Percentiles rank a stretch among this genome's conserved stretches.
Evolutionary conservation across 208 protist genomes (phyloP).

Genomic region (Wallacemonas sp.): DNA sequence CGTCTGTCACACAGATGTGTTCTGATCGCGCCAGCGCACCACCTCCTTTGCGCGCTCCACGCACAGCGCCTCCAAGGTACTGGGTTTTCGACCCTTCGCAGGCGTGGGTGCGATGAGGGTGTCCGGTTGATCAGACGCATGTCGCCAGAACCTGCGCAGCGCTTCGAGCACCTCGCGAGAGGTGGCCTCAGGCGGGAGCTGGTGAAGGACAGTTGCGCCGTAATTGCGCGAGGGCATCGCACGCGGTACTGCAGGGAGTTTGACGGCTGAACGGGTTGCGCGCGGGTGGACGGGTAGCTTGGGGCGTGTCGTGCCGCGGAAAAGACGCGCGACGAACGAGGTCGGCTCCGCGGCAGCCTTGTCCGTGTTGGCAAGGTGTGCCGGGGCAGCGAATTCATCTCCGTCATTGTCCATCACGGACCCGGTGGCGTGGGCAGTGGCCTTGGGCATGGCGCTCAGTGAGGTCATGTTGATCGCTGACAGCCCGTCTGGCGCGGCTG

Average conservation of each 20-base stretch:
- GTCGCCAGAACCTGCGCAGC: constrained; percentile 62
- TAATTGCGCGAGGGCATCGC: constrained; percentile 9
- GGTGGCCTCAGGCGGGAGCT: constrained; percentile 51
- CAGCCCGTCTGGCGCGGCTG: background rate
- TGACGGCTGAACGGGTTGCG: background rate
- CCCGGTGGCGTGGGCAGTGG: background rate
- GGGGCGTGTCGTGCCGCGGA: constrained; percentile 15
- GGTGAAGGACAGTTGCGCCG: constrained; percentile 23
- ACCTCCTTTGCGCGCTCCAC: constrained; percentile 10
- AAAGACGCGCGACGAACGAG: constrained; percentile 3
- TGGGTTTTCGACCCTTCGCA: constrained; percentile 11
- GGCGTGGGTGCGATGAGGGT: background rate
- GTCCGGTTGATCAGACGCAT: constrained; percentile 22
- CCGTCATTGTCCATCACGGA: background rate
- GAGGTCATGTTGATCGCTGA: constrained; percentile 61
- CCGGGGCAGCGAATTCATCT: constrained; percentile 6
- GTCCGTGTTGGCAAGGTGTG: background rate
- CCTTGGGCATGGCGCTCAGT: constrained; percentile 48
- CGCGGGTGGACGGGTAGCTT: background rate
- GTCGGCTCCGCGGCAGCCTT: background rate
- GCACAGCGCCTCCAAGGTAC: constrained; percentile 39
- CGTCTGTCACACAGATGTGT: too few species aligned
- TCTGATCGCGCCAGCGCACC: background rate
- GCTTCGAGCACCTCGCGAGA: constrained; percentile 53
- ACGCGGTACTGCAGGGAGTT: background rate